Conservation (phyloP, 164 flowering plant genomes). For the Berberis vulgaris region DNA sequence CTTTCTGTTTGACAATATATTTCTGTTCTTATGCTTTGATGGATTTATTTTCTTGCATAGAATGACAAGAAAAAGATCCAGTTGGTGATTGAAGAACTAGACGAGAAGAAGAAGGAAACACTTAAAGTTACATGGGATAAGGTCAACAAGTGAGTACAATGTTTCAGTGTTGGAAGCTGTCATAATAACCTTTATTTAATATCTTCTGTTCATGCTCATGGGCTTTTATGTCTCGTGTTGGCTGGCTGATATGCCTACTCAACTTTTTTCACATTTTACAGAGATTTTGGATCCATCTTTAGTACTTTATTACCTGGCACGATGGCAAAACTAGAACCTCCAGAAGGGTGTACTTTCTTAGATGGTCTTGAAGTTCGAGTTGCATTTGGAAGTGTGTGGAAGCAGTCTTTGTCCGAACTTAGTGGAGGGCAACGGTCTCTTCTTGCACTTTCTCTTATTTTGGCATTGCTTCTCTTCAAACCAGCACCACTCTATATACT, state of each 20-base stretch:
- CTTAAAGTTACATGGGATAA: constrained; percentile 91
- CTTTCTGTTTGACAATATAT: not conserved
- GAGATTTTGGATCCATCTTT: constrained; percentile 98
- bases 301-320: constrained; percentile 94
- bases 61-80: constrained; percentile 94
- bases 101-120: constrained; percentile 98
- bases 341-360: constrained; percentile 90
- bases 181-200: not conserved
- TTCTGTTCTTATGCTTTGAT: not conserved
- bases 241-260: not conserved
- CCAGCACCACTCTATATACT: constrained; percentile 97
- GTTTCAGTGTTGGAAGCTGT: not conserved
- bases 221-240: not conserved
- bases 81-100: constrained; percentile 92
- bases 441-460: constrained; percentile 85
- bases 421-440: constrained; percentile 98
- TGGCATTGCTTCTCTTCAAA: constrained; percentile 95
- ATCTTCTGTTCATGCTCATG: not conserved
- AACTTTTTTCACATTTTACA: constrained; percentile 18
- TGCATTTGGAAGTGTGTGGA: constrained; percentile 98
- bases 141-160: constrained; percentile 66
- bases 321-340: constrained; percentile 90
- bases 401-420: constrained; percentile 92
- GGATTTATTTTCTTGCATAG: constrained; percentile 24
- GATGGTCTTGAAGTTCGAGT: constrained; percentile 98